Evolutionary conservation across 1,284 basidiomycete species (phyloP).

Genomic region (Sporisorium scitamineum): DNA sequence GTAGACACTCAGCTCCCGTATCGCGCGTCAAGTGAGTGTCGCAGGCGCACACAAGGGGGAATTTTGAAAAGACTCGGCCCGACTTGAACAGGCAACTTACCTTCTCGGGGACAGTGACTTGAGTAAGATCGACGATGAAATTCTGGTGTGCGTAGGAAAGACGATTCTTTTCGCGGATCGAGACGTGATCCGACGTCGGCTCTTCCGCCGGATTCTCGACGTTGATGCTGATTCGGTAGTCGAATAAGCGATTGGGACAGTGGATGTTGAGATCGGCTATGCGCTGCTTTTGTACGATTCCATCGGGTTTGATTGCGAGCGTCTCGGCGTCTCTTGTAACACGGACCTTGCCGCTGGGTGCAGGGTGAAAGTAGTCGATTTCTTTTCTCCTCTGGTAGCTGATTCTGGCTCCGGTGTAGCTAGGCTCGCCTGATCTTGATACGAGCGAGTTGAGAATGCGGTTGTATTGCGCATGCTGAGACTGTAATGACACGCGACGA

Average conservation of each 20-base stretch:
- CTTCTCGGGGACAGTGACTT: slow-evolving; percentile 75
- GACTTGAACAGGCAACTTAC: too few species aligned
- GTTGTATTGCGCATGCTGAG: slow-evolving; percentile 88
- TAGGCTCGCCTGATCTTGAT: slow-evolving; percentile 69
- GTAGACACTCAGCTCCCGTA: too few species aligned
- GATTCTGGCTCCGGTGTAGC: slow-evolving; percentile 74
- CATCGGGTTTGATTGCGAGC: slow-evolving; percentile 72
- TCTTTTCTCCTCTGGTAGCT: slow-evolving; percentile 83
- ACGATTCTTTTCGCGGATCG: slow-evolving; percentile 83
- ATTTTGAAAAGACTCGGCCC: too few species aligned
- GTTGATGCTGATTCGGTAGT: slow-evolving; percentile 92
- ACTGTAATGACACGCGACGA: slow-evolving; percentile 71
- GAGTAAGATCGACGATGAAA: slow-evolving; percentile 91
- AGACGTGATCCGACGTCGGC: slow-evolving; percentile 64
- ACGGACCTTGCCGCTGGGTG: slow-evolving; percentile 75
- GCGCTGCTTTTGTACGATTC: slow-evolving; percentile 79
- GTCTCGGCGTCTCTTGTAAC: slow-evolving; percentile 86
- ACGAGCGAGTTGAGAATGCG: slow-evolving; percentile 79
- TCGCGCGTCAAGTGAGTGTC: too few species aligned
- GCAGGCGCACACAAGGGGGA: too few species aligned
- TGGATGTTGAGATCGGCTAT: slow-evolving; percentile 89
- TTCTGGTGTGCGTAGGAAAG: slow-evolving; percentile 93
- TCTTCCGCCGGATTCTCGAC: slow-evolving; percentile 75
- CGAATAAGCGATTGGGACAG: slow-evolving; percentile 83
- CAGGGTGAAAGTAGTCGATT: slow-evolving; percentile 82